These are phyloP conservation scores for Xylaria grammica DNA, from an alignment of 495 filamentous ascomycete genomes.

Conservation along the genomic window DNA sequence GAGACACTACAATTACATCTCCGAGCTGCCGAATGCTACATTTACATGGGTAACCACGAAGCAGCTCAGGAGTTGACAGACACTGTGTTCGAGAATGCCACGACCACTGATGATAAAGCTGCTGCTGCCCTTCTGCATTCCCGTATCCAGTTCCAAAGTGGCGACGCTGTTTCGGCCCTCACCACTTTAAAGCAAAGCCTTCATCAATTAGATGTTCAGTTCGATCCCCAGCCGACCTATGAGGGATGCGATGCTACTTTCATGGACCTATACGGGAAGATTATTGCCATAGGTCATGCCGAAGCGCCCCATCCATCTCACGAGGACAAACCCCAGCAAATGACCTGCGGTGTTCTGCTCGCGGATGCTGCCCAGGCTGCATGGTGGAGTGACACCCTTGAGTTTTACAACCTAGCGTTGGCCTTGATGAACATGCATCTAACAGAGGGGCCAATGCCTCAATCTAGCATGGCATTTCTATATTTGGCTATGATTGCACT, in stretches of 20 bases:
- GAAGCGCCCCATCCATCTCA: slow-evolving; percentile 57
- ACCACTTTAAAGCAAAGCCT: slow-evolving; percentile 69
- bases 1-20: slow-evolving; percentile 78
- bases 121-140: slow-evolving; percentile 79
- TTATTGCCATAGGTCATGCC: slow-evolving; percentile 65
- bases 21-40: slow-evolving; percentile 79
- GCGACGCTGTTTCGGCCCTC: slow-evolving; percentile 72
- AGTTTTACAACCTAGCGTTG: slow-evolving; percentile 78
- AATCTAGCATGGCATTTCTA: slow-evolving; percentile 76
- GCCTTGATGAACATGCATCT: slow-evolving; percentile 74
- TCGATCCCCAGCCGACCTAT: slow-evolving; percentile 68
- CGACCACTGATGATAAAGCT: slow-evolving; percentile 73
- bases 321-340: slow-evolving; percentile 58
- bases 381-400: slow-evolving; percentile 77
- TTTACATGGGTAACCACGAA: slow-evolving; percentile 70
- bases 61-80: slow-evolving; percentile 68
- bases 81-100: slow-evolving; percentile 68
- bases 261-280: slow-evolving; percentile 58
- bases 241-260: slow-evolving; percentile 79
- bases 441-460: slow-evolving; percentile 67
- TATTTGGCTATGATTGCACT: slow-evolving; percentile 76
- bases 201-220: slow-evolving; percentile 65
- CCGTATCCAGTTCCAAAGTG: slow-evolving; percentile 72
- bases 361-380: slow-evolving; percentile 78
- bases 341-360: slow-evolving; percentile 74